Evolutionary conservation across 1,139 yeast species (phyloP).

Genomic region (Magnusiomyces ingens): DNA sequence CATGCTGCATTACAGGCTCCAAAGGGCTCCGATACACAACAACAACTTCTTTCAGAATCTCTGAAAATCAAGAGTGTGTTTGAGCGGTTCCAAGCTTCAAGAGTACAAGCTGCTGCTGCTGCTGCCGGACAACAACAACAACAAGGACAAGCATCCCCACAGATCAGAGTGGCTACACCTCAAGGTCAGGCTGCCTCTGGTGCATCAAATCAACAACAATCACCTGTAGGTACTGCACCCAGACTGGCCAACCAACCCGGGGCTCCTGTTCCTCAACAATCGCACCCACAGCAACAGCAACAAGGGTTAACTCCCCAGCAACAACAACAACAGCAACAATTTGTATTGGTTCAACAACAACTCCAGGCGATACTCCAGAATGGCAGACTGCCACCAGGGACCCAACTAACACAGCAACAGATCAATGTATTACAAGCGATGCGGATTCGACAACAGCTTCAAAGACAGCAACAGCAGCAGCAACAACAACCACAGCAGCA

Average conservation of each 20-base stretch:
- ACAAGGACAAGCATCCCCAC: background rate
- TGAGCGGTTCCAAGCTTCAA: too few relatives aligned
- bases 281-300: background rate
- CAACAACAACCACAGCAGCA: conserved; percentile 9
- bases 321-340: conserved; percentile 1
- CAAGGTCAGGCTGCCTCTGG: conserved; percentile 5
- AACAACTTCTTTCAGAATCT: too few relatives aligned
- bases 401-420: conserved; percentile 3
- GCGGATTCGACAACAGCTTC: conserved; percentile 49
- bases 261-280: background rate
- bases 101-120: too few relatives aligned
- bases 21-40: too few relatives aligned
- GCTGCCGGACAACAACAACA: background rate
- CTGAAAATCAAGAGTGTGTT: too few relatives aligned
- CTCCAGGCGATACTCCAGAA: conserved; percentile 7
- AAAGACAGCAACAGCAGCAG: conserved; percentile 27
- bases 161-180: background rate
- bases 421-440: conserved; percentile 38
- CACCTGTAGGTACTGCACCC: too few relatives aligned
- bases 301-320: conserved; percentile 8
- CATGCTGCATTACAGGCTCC: too few relatives aligned
- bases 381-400: conserved; percentile 3
- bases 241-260: background rate
- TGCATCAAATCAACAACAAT: too few relatives aligned
- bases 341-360: conserved; percentile 10